Percentiles rank a stretch among this genome's conserved stretches.
Conservation (phyloP, 1,284 basidiomycete genomes). For the Abortiporus biennis region DNA sequence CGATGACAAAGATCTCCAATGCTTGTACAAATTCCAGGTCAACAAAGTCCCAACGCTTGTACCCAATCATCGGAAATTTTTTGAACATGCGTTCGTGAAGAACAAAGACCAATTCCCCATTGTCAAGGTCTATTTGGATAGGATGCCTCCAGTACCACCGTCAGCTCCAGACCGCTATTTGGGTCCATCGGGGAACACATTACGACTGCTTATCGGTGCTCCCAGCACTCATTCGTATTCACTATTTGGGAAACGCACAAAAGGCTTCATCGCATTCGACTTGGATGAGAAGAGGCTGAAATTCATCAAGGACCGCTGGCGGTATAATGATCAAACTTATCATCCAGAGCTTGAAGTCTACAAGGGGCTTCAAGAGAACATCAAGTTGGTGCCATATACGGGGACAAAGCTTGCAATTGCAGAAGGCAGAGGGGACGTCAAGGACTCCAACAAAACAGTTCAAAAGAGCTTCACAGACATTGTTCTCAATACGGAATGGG, state of each 20-base stretch:
- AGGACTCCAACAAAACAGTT: not conserved
- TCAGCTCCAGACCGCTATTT: too few relatives aligned
- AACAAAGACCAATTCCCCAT: not conserved
- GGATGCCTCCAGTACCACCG: not conserved
- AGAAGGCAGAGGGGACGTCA: constrained; percentile 22
- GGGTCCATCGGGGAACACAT: too few relatives aligned
- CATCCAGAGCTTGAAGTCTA: not conserved
- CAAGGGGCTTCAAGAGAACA: not conserved
- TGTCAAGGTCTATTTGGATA: not conserved
- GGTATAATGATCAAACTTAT: too few relatives aligned
- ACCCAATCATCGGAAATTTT: too few relatives aligned
- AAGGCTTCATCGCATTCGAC: constrained; percentile 1
- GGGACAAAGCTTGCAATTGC: constrained; percentile 14
- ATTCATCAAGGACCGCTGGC: constrained; percentile 6
- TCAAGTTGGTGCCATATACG: not conserved
- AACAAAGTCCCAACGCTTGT: too few relatives aligned
- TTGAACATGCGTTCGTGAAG: too few relatives aligned
- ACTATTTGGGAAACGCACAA: not conserved
- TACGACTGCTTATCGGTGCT: too few relatives aligned
- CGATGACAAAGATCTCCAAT: not conserved
- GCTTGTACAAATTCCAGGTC: too few relatives aligned
- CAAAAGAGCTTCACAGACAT: not conserved
- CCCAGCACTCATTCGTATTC: not conserved
- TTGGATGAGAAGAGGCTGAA: not conserved
- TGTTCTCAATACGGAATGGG: not conserved